Evolutionary conservation across 495 filamentous ascomycete genomes (phyloP), one percentile per base, ranked within the genome.

Genomic region (Stereocaulon alpinum): DNA sequence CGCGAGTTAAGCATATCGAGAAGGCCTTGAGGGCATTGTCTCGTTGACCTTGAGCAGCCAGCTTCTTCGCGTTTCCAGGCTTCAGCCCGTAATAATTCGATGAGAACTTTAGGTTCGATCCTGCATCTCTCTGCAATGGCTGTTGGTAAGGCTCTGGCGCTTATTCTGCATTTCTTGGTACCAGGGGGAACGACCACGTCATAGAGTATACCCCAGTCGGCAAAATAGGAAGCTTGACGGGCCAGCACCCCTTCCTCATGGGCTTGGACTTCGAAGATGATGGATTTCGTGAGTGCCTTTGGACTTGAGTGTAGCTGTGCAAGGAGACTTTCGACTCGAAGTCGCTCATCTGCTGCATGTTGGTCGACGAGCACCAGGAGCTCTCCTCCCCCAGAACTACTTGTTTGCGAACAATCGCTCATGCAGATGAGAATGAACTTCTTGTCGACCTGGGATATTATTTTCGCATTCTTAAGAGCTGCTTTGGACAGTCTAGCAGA

Each of bases 301-400:
- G 58, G 58, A 17, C 52, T 54, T 11, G 56, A 59, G 63, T 74
- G 81, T 6, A 85, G 67, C 11, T 83, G 80, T 20, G 66, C 58
- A 41, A 87, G 73, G 0, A 98, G 76, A 0, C 67, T 67, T 70
- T 98, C 93, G 9, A 96, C 80, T 6, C 86, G 81, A 65, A 87
- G 86, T 20, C 93, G 79, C 70, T 98, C 93, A 70, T 94, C 89
- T 1, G 92, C 93, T 11, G 93, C 93, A 68, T 98, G 93, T 65
- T 98, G 93, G 68, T 98, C 93, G 47, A 98, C 80, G 11, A 96
- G 76, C 0, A 94, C 79, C 1, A 98, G 73, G 12, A 81, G 57
- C 18, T 55, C 47, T 34, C 47, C 40, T 7, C 12, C 52, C 22
- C 44, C 2, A 24, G 51, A 53, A 27, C 27, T 34, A 27, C 7